phyloP scores from a whole-genome alignment of 768 basidiomycete genomes.

The Naganishia onofrii region DNA sequence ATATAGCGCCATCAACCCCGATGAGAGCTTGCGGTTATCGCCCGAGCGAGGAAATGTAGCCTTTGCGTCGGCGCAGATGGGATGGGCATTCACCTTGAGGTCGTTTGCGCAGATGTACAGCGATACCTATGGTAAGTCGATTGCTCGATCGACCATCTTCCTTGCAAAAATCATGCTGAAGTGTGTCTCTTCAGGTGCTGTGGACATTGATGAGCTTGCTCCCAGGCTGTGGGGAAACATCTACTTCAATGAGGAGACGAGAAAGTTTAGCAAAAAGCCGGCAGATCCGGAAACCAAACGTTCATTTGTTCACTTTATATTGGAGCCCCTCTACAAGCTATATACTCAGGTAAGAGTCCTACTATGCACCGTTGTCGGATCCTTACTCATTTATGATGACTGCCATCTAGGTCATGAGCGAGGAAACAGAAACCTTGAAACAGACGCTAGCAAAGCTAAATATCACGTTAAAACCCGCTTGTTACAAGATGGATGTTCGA shows the following conservation, averaged over 20 bases:
- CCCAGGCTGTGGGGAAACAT: constrained; percentile 96
- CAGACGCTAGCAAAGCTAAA: constrained; percentile 71
- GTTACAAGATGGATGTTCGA: constrained; percentile 98
- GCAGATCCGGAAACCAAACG: constrained; percentile 73
- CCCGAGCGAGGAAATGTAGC: constrained; percentile 96
- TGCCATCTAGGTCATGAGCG: constrained; percentile 69
- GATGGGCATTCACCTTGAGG: constrained; percentile 90
- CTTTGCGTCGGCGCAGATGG: constrained; percentile 95
- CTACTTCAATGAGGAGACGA: constrained; percentile 77
- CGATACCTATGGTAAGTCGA: constrained; percentile 72
- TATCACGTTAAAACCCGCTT: constrained; percentile 82
- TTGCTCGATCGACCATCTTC: too few relatives aligned
- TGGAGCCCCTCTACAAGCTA: constrained; percentile 94
- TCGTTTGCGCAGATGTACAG: constrained; percentile 97
- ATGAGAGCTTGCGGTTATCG: constrained; percentile 80
- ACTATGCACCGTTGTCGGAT: neutral
- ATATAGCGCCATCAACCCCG: constrained; percentile 69
- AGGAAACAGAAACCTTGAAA: constrained; percentile 84
- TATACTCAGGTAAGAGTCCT: constrained; percentile 62
- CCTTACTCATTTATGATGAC: neutral
- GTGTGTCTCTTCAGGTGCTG: constrained; percentile 57
- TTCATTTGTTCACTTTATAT: constrained; percentile 90
- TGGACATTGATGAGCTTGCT: constrained; percentile 83
- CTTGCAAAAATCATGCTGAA: neutral
- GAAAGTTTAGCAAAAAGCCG: constrained; percentile 85